Evolutionary conservation across 495 filamentous ascomycete species (phyloP).

Genomic region (Penicillium riverlandense): DNA sequence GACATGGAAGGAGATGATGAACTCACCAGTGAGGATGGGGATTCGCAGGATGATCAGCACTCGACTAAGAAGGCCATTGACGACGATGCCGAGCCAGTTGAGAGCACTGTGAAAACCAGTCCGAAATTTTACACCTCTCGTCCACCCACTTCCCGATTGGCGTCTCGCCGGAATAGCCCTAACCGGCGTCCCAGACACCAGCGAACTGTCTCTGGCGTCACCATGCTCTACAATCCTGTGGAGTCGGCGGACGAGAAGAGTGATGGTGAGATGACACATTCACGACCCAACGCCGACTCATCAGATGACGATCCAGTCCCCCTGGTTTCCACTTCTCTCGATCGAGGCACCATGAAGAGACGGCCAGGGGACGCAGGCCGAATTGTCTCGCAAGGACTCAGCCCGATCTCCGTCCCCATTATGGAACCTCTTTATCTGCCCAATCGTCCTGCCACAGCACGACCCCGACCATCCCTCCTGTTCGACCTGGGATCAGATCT

Average conservation of each 20-base stretch:
- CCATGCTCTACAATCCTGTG: slow-evolving; percentile 57
- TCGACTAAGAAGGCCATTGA: slow-evolving; percentile 29
- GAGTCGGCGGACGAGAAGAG: slow-evolving; percentile 41
- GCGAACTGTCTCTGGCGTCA: slow-evolving; percentile 69
- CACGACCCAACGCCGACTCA: slow-evolving; percentile 14
- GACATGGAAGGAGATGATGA: slow-evolving; percentile 88
- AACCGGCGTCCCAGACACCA: slow-evolving; percentile 23
- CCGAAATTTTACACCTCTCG: slow-evolving; percentile 41
- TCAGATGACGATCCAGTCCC: slow-evolving; percentile 14
- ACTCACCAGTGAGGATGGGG: slow-evolving; percentile 70
- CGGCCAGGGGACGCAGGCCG: slow-evolving; percentile 12
- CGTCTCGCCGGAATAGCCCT: slow-evolving; percentile 34
- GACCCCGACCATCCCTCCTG: slow-evolving; percentile 49
- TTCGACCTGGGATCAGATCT: slow-evolving; percentile 67
- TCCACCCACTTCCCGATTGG: slow-evolving; percentile 32
- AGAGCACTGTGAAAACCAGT: slow-evolving; percentile 20
- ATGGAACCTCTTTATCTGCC: slow-evolving; percentile 35
- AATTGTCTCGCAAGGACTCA: slow-evolving; percentile 39
- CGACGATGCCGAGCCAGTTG: slow-evolving; percentile 3
- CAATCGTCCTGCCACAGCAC: slow-evolving; percentile 21
- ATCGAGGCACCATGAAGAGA: slow-evolving; percentile 21
- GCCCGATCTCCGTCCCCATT: slow-evolving; percentile 47
- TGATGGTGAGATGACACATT: slow-evolving; percentile 24
- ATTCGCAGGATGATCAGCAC: slow-evolving; percentile 26
- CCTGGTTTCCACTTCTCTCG: slow-evolving; percentile 14